Base-by-base conservation (phyloP, 1,284 basidiomycete genomes). In the Pseudozyma sp. region DNA sequence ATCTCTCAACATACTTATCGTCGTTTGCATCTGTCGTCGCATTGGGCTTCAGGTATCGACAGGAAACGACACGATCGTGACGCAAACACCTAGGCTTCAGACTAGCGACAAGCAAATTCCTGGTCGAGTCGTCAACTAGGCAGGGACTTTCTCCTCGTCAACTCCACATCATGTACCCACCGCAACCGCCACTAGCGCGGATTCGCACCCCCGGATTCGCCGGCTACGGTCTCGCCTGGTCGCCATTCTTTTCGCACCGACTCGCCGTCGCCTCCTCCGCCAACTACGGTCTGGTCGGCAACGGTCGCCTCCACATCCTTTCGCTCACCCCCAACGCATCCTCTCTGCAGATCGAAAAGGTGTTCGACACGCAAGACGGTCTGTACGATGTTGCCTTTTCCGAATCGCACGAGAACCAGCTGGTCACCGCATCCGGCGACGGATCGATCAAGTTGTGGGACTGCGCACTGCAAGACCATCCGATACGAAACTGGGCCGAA, bases 271-370 rank as follows among this genome's bases (percentile, higher is more conserved):
- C 94, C 6, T 93, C 93, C 1, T 89, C 94, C 0, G 93, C 95
- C 37, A 98, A 98, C 86, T 98, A 94, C 85, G 95, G 96, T 3
- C 88, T 98, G 5, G 92, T 98, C 30, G 96, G 96, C 16, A 97
- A 97, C 85, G 96, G 96, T 7, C 68, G 79, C 1, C 52, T 84
- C 2, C 69, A 77, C 63, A 62, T 82, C 24, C 56, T 80, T 31
- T 48, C 61, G 4, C 58, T 77, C 16, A 34, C 59, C 0, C 53
- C 59, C 5, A 31, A 47, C 14, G 43, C 58, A 4, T 66, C 72
- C 3, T 44, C 58, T 1, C 50, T 78, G 8, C 35, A 40, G 5
- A 58, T 81, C 17, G 71, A 76, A 31, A 75, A 70, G 30, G 57
- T 71, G 30, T 98, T 92, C 80, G 94, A 97, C 84, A 93, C 95